Base-by-base conservation (phyloP, 2,329 filamentous ascomycete genomes). In the Rasamsonia emersonii region DNA sequence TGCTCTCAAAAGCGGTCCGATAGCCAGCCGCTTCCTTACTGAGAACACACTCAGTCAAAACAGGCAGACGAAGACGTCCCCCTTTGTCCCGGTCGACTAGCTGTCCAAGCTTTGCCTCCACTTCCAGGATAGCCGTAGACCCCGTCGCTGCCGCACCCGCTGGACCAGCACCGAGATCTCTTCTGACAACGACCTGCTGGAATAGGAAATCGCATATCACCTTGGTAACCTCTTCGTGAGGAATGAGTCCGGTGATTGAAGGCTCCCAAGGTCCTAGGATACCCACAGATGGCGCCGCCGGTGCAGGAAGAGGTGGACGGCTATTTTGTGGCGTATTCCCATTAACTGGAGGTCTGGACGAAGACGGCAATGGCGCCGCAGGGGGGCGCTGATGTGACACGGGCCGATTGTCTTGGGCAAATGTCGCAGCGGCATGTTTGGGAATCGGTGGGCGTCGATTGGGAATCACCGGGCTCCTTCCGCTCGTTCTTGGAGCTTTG, bases 71-170 rank as follows among this genome's bases (percentile, higher is more conserved):
- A 16, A 88, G 64, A n/a, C 85, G 73, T 28, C 78, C 68, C 35
- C 80, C 75, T 5, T 76, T 82, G 39, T 79, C 73, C 50, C 76
- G 77, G 54, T 85, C 79, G 36, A 89, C 74, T 9, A 96, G 69
- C 16, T 77, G 80, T 11, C 91, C 91, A 28, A 96, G 68, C 58
- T 96, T 96, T 7, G 86, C 91, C 62, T 98, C 91, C 33, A 98
- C 83, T 59, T 98, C 91, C 32, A 95, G 78, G 38, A 85, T 73
- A 9, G 86, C 79, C 5, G 76, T 77, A 10, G 73, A 70, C 31
- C 72, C 71, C 10, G 65, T 59, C 13, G 82, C 72, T 44, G 82
- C 76, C 18, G 70, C 58, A 14, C 59, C 53, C 8, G 68, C 63
- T 35, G 70, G 61, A 2, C 54, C 70, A 21, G 78, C 68, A 8